A percentile compares a stretch with the other conserved stretches of the same genome.
Conservation (phyloP, 441 rosid genomes). For the Populus tomentosa region DNA sequence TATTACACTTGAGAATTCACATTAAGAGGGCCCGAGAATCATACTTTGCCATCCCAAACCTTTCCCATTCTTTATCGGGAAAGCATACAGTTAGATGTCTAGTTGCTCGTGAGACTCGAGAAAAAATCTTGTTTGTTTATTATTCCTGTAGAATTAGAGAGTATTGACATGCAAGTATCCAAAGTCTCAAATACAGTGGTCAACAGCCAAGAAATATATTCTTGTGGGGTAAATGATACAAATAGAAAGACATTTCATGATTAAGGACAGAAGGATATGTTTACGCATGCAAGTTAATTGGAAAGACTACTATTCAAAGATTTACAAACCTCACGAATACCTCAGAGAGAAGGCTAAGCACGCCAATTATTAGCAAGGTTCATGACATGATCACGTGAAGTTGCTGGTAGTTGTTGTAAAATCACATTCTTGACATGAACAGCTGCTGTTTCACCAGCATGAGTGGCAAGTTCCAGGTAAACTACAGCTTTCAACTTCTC, state of each 20-base stretch:
- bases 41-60: neutral
- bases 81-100: neutral
- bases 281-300: neutral
- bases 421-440: slow-evolving; percentile 57
- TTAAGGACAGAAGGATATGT: neutral
- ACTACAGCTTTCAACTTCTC: slow-evolving; percentile 66
- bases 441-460: slow-evolving; percentile 75
- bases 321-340: slow-evolving; percentile 5
- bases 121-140: too few relatives aligned
- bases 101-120: neutral
- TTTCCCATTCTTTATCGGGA: neutral
- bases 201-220: too few relatives aligned
- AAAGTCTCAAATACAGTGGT: too few relatives aligned
- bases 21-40: neutral
- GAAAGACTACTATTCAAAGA: neutral
- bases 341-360: slow-evolving; percentile 48
- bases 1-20: too few relatives aligned
- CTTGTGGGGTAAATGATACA: too few relatives aligned
- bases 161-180: too few relatives aligned
- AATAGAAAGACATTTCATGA: too few relatives aligned
- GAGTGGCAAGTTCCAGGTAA: slow-evolving; percentile 83
- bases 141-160: too few relatives aligned
- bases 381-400: slow-evolving; percentile 46
- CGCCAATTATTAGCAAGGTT: slow-evolving; percentile 55
- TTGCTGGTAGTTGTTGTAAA: slow-evolving; percentile 54